These are phyloP conservation scores for Metroxylon sagu DNA, from an alignment of 176 grass and related monocot genomes.

Conservation along the genomic window DNA sequence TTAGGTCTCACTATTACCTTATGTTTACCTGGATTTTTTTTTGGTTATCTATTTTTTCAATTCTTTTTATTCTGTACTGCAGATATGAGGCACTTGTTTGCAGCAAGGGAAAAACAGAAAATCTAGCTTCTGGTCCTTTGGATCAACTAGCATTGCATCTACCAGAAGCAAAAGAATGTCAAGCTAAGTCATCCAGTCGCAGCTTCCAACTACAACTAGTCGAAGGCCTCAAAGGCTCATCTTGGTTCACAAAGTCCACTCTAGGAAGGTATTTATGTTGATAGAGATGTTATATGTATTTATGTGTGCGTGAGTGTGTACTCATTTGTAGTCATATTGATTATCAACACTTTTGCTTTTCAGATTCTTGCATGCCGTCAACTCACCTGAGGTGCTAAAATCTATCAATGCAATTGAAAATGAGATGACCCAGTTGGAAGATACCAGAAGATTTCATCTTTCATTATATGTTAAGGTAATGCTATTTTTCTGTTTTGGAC, in stretches of 20 bases:
- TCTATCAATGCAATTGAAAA: conserved; percentile 57
- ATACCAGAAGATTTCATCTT: conserved; percentile 97
- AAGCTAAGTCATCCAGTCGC: conserved; percentile 44
- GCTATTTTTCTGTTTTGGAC: neutral
- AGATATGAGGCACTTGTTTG: conserved; percentile 76
- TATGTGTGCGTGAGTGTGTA: too few relatives aligned
- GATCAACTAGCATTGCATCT: conserved; percentile 60
- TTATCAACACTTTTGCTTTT: neutral
- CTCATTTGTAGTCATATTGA: too few relatives aligned
- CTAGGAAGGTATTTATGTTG: conserved; percentile 42
- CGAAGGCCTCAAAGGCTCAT: conserved; percentile 36
- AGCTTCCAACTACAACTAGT: conserved; percentile 57
- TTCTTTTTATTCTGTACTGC: neutral
- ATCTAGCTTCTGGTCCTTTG: conserved; percentile 58
- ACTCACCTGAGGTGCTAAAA: conserved; percentile 54
- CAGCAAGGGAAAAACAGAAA: conserved; percentile 47
- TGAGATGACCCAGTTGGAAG: conserved; percentile 86
- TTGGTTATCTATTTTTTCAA: too few relatives aligned
- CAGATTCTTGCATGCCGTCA: conserved; percentile 74
- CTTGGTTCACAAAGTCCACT: conserved; percentile 84
- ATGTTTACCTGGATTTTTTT: too few relatives aligned
- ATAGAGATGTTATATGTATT: too few relatives aligned
- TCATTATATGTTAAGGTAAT: conserved; percentile 72
- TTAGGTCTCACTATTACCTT: too few relatives aligned
- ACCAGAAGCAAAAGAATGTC: conserved; percentile 52